A percentile compares a stretch with the other conserved stretches of the same genome.
phyloP scores from a whole-genome alignment of 352 stramenopile species.

The Globisporangium nodosum region DNA sequence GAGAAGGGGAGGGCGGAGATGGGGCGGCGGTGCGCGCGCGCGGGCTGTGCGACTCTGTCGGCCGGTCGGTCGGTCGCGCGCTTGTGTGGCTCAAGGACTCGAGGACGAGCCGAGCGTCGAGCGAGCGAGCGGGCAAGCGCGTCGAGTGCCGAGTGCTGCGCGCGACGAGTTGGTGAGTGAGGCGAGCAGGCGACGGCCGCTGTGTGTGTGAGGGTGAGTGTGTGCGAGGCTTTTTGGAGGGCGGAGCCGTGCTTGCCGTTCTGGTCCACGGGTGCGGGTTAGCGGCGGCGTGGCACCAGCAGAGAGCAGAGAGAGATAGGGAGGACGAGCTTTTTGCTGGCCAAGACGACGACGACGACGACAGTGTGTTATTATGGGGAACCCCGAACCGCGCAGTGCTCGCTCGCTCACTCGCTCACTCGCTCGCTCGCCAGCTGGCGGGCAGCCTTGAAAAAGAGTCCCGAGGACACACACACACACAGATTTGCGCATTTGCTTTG shows the following conservation, averaged over 20 bases:
- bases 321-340: background rate
- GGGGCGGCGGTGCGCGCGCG: background rate
- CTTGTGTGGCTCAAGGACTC: background rate
- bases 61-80: background rate
- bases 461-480: background rate
- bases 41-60: background rate
- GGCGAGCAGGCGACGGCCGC: no score
- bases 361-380: background rate
- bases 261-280: background rate
- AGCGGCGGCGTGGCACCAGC: background rate
- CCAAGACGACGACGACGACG: background rate
- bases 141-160: no score
- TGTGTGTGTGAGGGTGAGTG: no score
- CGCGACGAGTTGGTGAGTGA: no score
- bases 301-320: background rate
- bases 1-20: conserved; percentile 6
- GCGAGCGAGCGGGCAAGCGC: no score
- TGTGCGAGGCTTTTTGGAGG: no score
- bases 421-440: background rate
- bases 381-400: background rate
- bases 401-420: no score
- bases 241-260: background rate
- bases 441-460: background rate
- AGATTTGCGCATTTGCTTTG: no score
- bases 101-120: no score